phyloP scores from a whole-genome alignment of 352 stramenopile genomes.

The Phytophthora nicotianae region DNA sequence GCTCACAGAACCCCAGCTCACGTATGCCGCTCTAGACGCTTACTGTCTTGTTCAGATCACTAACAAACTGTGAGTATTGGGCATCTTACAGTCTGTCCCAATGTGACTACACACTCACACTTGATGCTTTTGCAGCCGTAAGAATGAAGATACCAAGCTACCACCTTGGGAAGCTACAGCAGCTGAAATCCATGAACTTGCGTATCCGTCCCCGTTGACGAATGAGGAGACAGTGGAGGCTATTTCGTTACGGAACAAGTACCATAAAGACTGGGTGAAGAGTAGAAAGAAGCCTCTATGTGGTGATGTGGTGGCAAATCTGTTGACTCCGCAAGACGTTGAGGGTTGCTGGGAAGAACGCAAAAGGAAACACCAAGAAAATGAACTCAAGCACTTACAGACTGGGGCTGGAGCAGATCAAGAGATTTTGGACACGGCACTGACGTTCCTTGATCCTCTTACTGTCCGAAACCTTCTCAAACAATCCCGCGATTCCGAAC shows the following conservation, averaged over 20 bases:
- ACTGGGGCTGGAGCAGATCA: neutral
- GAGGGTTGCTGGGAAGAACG: slow-evolving; percentile 40
- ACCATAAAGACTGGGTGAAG: slow-evolving; percentile 41
- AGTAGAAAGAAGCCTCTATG: neutral
- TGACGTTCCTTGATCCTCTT: slow-evolving; percentile 46
- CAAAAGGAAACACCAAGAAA: slow-evolving; percentile 23
- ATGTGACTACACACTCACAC: slow-evolving; percentile 3
- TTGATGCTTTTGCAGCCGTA: slow-evolving; percentile 9
- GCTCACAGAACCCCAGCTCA: slow-evolving; percentile 48
- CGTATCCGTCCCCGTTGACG: slow-evolving; percentile 34
- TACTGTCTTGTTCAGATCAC: slow-evolving; percentile 63
- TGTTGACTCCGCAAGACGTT: slow-evolving; percentile 40
- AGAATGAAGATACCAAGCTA: slow-evolving; percentile 11
- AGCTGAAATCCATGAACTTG: slow-evolving; percentile 29
- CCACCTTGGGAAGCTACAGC: slow-evolving; percentile 33
- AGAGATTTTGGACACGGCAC: slow-evolving; percentile 19
- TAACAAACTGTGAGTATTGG: slow-evolving; percentile 46
- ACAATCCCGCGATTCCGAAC: slow-evolving; percentile 17
- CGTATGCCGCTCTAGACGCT: slow-evolving; percentile 72
- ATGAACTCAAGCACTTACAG: slow-evolving; percentile 10
- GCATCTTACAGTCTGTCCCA: neutral
- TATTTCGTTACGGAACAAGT: slow-evolving; percentile 36
- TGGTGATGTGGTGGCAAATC: slow-evolving; percentile 19
- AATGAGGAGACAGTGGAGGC: slow-evolving; percentile 21
- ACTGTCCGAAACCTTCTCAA: slow-evolving; percentile 40